Base-by-base conservation (phyloP, 352 stramenopile genomes). In the Pythium biforme region DNA sequence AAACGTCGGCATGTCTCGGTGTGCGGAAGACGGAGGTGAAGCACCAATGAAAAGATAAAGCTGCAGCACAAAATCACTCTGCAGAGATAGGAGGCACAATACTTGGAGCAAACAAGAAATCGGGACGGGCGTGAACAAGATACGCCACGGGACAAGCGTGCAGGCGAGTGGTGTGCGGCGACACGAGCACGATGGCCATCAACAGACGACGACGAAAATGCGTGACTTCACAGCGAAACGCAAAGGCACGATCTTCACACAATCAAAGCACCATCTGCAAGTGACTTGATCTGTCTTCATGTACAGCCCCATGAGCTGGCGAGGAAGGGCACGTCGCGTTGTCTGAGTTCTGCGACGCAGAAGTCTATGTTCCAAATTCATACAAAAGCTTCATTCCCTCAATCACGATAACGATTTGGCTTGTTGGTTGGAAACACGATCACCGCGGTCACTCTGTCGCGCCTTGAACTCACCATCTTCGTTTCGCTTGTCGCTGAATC, bases 371-470 rank as follows among this genome's bases (percentile, higher is more conserved):
- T 49, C 19, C 55, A 53, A 55, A 55, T 43, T 62, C 27, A 55
- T 62, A 64, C 58, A 46, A 47, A 64, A 64, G 20, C 46, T 50
- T 57, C 48, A 55, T 14, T 50, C 33, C 37, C 55, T 54, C 40
- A 53, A 41, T 9, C 20, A 19, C 55, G 27, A 22, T 41, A 54
- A 33, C 45, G 14, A 33, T 34, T 37, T 8, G 22, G 33, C 34
- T 48, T 15, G 41, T 47, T 53, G n/a, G 2, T 40, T 14, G 7
- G 29, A 62, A 45, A 26, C 29, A 43, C 7, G 7, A 53, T 31
- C 20, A 37, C 22, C 22, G n/a, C 25, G 12, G n/a, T 39, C 6
- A 57, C 23, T 64, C 31, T 48, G 23, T 10, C 22, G 47, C 39
- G 29, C 37, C 48, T 9, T 10, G 17, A 54, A 55, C 55, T 48